Base-by-base conservation (phyloP, 1,284 basidiomycete genomes). In the Volvariella volvacea region DNA sequence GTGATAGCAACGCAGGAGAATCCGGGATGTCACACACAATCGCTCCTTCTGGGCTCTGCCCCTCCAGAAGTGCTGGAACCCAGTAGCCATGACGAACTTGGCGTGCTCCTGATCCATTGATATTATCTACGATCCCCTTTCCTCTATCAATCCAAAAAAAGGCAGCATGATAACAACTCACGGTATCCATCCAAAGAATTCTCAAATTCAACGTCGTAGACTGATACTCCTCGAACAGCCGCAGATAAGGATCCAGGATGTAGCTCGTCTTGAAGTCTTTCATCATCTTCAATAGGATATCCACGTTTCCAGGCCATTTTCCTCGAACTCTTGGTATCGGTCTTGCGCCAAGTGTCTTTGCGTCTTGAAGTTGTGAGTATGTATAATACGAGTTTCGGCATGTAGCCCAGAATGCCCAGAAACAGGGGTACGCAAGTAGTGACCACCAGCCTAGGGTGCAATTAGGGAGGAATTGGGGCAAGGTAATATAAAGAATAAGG, bases 251-350 rank as follows among this genome's bases (percentile, higher is more conserved):
- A 43, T 81, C 75, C 32, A 75, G 67, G 7, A 81, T 63, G 54
- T 86, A 85, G 47, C 68, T 72, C 20, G 68, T 74, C 52, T 73
- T 71, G 58, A 76, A 73, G 1, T 73, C 71, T 19, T 65, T 65
- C 53, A 73, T 66, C 64, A 82, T 70, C 47, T 63, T 66, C 33
- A 82, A 56, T 44, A 85, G 65, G 31, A 87, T 57, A 56, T 87
- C 83, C 49, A 86, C 64, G 55, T 86, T 86, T 15, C 84, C 84
- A 3, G 81, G 82, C 79, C 80, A 83, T 62, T 72, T 76, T 4
- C 83, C 83, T 16, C 71, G 61, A n/a, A 84, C 74, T 20, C 70
- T 63, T 2, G 77, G 74, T 40, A 82, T 75, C 2, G 62, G 64
- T 44, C 66, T 64, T 1, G 76, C 78, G 7, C 72, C 72, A 19